A percentile compares a stretch with the other conserved stretches of the same genome.
These are phyloP conservation scores for Tulasnella sp. DNA, from an alignment of 768 basidiomycete genomes.

Conservation along the genomic window DNA sequence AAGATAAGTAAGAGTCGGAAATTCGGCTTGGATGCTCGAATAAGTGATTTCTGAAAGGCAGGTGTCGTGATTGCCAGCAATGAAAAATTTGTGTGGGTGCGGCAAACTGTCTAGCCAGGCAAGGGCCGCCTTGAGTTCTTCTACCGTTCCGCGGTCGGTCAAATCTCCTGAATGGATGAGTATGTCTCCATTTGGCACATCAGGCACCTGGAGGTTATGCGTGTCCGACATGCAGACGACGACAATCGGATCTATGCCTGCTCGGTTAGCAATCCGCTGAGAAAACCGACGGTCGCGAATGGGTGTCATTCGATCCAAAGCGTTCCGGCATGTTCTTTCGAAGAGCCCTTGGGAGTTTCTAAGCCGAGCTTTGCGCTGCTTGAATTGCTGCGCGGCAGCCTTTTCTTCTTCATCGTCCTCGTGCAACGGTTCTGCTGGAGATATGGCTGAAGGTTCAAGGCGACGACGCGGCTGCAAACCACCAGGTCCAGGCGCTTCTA, in stretches of 20 bases:
- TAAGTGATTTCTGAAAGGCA: conserved; percentile 29
- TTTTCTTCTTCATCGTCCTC: neutral
- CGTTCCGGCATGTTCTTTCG: neutral
- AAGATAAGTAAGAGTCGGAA: conserved; percentile 39
- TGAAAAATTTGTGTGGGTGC: conserved; percentile 42
- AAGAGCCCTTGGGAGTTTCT: neutral
- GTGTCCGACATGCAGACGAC: conserved; percentile 22
- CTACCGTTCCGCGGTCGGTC: conserved; percentile 20
- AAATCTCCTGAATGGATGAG: conserved; percentile 26
- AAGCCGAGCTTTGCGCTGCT: neutral
- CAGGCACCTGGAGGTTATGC: neutral
- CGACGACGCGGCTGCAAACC: neutral
- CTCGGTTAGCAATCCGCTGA: neutral
- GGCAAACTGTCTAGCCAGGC: conserved; percentile 32
- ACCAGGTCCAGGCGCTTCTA: neutral
- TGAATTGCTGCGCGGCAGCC: neutral
- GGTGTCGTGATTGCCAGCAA: conserved; percentile 47
- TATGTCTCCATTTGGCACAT: conserved; percentile 17
- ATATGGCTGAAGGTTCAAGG: neutral
- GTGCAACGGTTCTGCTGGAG: neutral
- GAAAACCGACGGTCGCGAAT: neutral
- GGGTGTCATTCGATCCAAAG: neutral
- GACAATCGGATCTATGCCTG: neutral
- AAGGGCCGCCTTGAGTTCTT: conserved; percentile 15
- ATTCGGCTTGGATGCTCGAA: conserved; percentile 26